Evolutionary conservation across 2,329 filamentous ascomycete species (phyloP), one percentile per base, ranked within the genome.

Genomic region (Trichoderma arundinaceum): DNA sequence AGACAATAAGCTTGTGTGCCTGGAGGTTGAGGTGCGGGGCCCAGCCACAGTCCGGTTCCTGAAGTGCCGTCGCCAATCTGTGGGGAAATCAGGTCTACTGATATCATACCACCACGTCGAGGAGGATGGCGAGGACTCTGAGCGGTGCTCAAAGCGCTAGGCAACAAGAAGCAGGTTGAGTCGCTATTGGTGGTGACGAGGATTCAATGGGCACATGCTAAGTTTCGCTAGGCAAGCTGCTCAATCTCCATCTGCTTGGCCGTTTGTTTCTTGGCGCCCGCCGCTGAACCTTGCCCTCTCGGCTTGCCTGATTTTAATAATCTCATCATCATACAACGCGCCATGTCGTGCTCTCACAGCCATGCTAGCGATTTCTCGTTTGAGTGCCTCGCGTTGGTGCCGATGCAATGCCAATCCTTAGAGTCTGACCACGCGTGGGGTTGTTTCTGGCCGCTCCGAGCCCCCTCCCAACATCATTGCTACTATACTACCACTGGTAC

Each of bases 11-110:
- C 59, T 43, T 54, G 60, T 63, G 48, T 63, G 48, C 49, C 60
- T 54, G 49, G 52, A n/a, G 48, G n/a, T 54, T 44, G 28, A 8
- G 15, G 33, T 46, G 60, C 49, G 49, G 60, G 60, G 28, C 49
- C 41, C 49, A 35, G 49, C 46, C 59, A 62, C 38, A 43, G 39
- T 19, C 51, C 61, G 61, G 61, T 57, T 57, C 51, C 52, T 57
- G 52, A 64, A 57, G 61, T 64, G 61, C 51, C 61, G 61, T 57
- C 61, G 61, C 52, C 61, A 57, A 64, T 64, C 61, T 63, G 60
- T 63, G 60, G 60, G 41, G 60, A 46, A 63, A 44, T 46, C 38
- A 43, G 48, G 49, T 54, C 28, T 52, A n/a, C 58, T 53, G 48
- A 53, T 62, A 62, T 53, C 58, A 62, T 62, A 17, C 19, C 58